Evolutionary conservation across 495 filamentous ascomycete genomes (phyloP), one percentile per base, ranked within the genome.

Genomic region (Aspergillus funiculosus): DNA sequence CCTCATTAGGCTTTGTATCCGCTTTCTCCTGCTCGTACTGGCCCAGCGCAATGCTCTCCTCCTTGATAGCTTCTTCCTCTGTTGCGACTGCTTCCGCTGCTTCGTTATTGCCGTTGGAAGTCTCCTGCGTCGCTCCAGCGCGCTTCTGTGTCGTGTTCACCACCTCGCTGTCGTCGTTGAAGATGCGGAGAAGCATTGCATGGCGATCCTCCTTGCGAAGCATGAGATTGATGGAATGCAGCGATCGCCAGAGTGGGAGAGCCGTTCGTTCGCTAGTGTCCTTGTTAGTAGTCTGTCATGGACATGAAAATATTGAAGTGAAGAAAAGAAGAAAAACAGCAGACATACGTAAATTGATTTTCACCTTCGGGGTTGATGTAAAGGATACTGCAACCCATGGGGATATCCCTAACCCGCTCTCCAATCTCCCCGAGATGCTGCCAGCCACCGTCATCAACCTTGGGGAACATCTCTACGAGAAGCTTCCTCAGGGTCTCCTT

Each of bases 391-490:
- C 94, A 97, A 6, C 92, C 92, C 77, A 94, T 86, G 0, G 76
- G 78, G 17, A 97, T 79, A 30, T 85, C 79, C 32, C 78, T 68
- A 1, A 94, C 85, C n/a, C 77, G 74, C 66, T 87, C 82, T 31
- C 87, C 88, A 54, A 98, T 94, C 65, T 97, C 92, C 26, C 81
- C 83, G 31, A 97, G 74, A 28, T 78, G 68, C 66, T 79, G 74
- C 82, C 84, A 89, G 25, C 79, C 84, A 14, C 75, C 61, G 5
- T 68, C 66, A 11, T 71, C 64, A 11, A 96, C 76, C 63, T 87
- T 90, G 27, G 91, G 89, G 68, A 97, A 98, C 83, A 97, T 89
- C 73, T 98, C 91, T 20, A 87, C 80, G 27, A 98, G 75, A 14
- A 98, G 74, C 48, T 75, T 81, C 32, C 74, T 75, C 35, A 98